Percentiles rank a stretch among this genome's conserved stretches.
Conservation (phyloP, 2,329 filamentous ascomycete species). For the Colletotrichum destructivum region DNA sequence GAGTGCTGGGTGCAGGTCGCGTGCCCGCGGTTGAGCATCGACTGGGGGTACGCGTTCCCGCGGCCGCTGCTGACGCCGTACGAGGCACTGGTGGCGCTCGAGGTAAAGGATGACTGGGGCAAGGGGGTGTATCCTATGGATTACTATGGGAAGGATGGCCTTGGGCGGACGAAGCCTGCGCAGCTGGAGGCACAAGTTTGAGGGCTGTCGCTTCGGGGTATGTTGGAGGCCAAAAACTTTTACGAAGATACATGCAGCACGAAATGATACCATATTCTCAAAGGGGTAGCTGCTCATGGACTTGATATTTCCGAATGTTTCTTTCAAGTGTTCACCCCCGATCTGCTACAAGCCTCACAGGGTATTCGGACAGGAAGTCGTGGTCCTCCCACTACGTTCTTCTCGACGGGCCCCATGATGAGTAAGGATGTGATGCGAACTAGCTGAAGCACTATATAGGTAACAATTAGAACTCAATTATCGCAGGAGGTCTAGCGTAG, state of each 20-base stretch:
- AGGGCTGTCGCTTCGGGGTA: neutral
- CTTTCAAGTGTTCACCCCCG: too few species aligned
- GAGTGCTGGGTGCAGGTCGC: slow-evolving; percentile 99
- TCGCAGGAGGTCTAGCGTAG: too few species aligned
- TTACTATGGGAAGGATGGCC: slow-evolving; percentile 92
- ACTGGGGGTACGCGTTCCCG: slow-evolving; percentile 98
- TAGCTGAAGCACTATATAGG: neutral
- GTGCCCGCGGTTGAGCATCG: slow-evolving; percentile 95
- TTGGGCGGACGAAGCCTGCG: slow-evolving; percentile 81
- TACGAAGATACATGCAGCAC: neutral
- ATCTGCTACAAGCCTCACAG: too few species aligned
- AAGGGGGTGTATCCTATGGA: slow-evolving; percentile 94
- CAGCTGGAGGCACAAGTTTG: slow-evolving; percentile 45
- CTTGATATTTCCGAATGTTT: too few species aligned
- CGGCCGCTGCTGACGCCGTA: slow-evolving; percentile 92
- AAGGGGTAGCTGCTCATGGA: too few species aligned
- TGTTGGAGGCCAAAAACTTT: slow-evolving; percentile 1
- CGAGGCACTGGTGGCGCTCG: slow-evolving; percentile 92
- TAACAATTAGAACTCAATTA: neutral
- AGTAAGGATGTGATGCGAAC: neutral
- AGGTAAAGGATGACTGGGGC: slow-evolving; percentile 82
- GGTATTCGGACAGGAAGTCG: neutral
- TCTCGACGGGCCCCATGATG: too few species aligned
- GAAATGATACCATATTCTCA: slow-evolving; percentile 13
- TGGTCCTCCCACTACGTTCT: neutral